phyloP scores from a whole-genome alignment of 768 basidiomycete genomes.

The Grammothele lineata region DNA sequence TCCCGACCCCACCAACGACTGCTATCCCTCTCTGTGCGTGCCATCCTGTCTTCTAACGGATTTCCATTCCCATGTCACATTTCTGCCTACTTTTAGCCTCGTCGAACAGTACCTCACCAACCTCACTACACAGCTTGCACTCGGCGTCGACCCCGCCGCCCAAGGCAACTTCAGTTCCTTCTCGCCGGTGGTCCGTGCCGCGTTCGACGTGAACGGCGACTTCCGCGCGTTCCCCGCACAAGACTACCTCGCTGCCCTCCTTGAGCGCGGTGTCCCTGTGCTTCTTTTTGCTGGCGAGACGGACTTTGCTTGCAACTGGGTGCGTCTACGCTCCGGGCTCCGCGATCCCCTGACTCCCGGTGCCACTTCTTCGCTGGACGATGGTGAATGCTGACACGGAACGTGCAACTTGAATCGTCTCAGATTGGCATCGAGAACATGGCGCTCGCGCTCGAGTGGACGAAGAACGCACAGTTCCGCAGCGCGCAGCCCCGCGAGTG shows the following conservation, averaged over 20 bases:
- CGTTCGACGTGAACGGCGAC: slow-evolving; percentile 21
- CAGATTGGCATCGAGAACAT: slow-evolving; percentile 54
- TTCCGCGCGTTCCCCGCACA: slow-evolving; percentile 18
- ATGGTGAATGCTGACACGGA: neutral
- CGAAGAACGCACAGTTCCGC: slow-evolving; percentile 42
- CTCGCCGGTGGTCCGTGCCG: neutral
- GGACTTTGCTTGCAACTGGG: slow-evolving; percentile 55
- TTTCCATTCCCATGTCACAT: neutral
- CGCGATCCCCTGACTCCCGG: neutral
- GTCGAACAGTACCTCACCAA: slow-evolving; percentile 60
- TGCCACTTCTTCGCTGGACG: no score
- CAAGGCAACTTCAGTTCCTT: no score
- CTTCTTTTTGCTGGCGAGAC: slow-evolving; percentile 50
- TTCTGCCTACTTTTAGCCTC: slow-evolving; percentile 29
- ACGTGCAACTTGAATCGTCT: no score
- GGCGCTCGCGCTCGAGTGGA: slow-evolving; percentile 55
- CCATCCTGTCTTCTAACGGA: neutral
- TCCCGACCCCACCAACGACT: no score
- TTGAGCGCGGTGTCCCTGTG: slow-evolving; percentile 48
- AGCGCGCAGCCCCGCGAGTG: slow-evolving; percentile 42
- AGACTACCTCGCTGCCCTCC: slow-evolving; percentile 43
- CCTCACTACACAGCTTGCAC: slow-evolving; percentile 43
- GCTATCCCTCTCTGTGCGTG: no score
- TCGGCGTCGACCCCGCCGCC: slow-evolving; percentile 55
- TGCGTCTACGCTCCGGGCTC: slow-evolving; percentile 17